Evolutionary conservation across 169 alveolate genomes (phyloP).

Genomic region (Besnoitia besnoiti): DNA sequence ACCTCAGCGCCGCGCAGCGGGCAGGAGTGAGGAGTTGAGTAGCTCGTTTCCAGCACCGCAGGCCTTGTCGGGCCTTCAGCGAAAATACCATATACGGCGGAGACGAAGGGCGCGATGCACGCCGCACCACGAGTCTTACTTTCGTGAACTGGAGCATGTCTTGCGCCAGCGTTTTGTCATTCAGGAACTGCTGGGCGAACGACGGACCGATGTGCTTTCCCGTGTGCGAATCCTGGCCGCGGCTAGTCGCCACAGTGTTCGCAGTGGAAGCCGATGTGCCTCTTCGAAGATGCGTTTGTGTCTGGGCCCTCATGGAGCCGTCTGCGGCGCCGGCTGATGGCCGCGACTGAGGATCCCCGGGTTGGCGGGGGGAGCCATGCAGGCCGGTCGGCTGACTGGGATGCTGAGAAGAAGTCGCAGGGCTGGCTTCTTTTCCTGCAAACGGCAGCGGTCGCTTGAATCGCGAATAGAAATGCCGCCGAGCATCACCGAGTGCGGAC

Average conservation of each 20-base stretch:
- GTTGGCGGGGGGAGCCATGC: not conserved
- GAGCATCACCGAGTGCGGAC: no score
- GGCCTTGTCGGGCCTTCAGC: no score
- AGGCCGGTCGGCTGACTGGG: not conserved
- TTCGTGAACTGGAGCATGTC: constrained; percentile 10
- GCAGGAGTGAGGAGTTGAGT: no score
- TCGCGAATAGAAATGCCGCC: not conserved
- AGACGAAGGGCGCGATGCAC: no score
- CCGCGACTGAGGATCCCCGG: not conserved
- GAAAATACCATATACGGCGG: no score
- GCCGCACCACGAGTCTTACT: no score
- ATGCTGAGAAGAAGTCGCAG: not conserved
- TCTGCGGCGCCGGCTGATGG: not conserved
- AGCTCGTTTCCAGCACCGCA: no score
- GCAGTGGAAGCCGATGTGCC: not conserved
- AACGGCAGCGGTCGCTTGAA: not conserved
- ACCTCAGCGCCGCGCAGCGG: no score
- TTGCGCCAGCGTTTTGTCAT: constrained; percentile 2
- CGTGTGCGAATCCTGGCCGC: not conserved
- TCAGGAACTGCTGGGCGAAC: constrained; percentile 16
- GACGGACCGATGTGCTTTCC: not conserved
- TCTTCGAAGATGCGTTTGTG: not conserved
- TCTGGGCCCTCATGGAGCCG: not conserved
- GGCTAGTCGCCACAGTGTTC: not conserved
- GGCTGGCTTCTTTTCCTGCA: not conserved